phyloP scores from a whole-genome alignment of 2,329 filamentous ascomycete species.

The Calonectria hongkongensis region DNA sequence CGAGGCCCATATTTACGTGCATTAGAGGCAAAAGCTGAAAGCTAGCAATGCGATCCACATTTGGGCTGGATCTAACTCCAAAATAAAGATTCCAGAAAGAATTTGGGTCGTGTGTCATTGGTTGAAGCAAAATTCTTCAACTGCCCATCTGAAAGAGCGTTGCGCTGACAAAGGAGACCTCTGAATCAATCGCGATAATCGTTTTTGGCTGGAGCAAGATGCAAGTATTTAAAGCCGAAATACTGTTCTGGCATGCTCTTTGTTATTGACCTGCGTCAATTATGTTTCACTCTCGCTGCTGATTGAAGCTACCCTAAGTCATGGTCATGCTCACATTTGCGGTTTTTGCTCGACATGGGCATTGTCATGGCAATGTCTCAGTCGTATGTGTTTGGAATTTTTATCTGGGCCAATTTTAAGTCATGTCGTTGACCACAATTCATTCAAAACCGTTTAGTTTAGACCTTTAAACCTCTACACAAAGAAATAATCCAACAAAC shows the following conservation, averaged over 20 bases:
- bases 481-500: not conserved
- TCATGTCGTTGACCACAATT: not conserved
- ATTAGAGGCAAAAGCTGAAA: no score
- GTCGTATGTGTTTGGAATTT: not conserved
- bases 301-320: not conserved
- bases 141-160: no score
- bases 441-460: not conserved
- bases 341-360: not conserved
- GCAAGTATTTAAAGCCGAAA: not conserved
- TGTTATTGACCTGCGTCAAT: not conserved
- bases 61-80: no score
- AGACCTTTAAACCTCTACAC: no score
- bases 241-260: not conserved
- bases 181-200: no score
- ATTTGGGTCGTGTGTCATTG: no score
- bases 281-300: not conserved
- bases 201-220: no score
- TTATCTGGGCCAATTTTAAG: not conserved
- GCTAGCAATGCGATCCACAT: no score
- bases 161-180: no score
- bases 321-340: not conserved
- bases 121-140: no score
- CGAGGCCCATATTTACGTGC: no score
- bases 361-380: constrained; percentile 1
- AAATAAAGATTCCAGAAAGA: no score